phyloP scores from a whole-genome alignment of 192 early-diverging fungal genomes.

The Gamsiella multidivaricata region DNA sequence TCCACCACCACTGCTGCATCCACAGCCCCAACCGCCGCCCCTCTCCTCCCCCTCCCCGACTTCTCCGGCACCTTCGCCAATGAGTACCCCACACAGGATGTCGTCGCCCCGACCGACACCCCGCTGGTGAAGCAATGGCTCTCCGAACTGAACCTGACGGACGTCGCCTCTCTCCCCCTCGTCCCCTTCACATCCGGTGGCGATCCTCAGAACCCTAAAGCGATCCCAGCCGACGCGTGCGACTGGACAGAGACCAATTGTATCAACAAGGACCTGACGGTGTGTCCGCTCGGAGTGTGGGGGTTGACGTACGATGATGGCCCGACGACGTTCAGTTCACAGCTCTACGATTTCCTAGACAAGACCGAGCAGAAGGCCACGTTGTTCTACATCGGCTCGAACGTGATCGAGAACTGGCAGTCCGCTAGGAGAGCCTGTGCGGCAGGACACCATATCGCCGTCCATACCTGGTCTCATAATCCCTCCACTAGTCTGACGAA shows the following conservation, averaged over 20 bases:
- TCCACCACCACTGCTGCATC: not conserved
- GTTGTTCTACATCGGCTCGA: constrained; percentile 59
- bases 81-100: constrained; percentile 11
- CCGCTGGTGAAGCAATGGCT: constrained; percentile 41
- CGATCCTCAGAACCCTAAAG: constrained; percentile 9
- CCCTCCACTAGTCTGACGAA: constrained; percentile 69
- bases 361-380: constrained; percentile 60
- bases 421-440: constrained; percentile 53
- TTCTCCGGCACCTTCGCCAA: constrained; percentile 29
- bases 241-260: constrained; percentile 60
- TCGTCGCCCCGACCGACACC: constrained; percentile 34
- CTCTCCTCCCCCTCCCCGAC: constrained; percentile 10
- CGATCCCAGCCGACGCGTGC: constrained; percentile 40
- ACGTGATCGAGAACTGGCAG: constrained; percentile 56
- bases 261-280: constrained; percentile 47
- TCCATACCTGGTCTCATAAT: constrained; percentile 67
- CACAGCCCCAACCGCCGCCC: not conserved
- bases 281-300: constrained; percentile 61
- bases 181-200: constrained; percentile 32
- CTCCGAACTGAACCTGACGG: constrained; percentile 31
- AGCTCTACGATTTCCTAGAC: constrained; percentile 63
- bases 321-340: constrained; percentile 49
- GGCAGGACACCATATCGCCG: constrained; percentile 42
- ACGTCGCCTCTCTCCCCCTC: constrained; percentile 19
- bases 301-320: constrained; percentile 62